These are phyloP conservation scores for Cytidiella melzeri DNA, from an alignment of 768 basidiomycete genomes.

Conservation along the genomic window DNA sequence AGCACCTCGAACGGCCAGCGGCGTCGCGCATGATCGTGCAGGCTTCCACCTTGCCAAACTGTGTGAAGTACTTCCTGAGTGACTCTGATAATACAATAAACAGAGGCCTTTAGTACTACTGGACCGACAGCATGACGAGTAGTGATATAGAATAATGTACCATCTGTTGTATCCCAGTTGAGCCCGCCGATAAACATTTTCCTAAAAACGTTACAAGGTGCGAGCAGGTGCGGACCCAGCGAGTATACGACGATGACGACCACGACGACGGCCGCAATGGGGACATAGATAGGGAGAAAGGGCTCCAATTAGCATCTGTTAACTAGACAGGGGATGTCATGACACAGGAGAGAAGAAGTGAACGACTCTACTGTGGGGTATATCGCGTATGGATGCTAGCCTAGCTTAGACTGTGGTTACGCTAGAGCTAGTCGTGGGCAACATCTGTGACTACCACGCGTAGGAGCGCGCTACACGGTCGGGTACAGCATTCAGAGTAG, in stretches of 20 bases:
- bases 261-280: conserved; percentile 22
- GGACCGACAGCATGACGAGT: conserved; percentile 30
- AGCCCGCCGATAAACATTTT: conserved; percentile 99
- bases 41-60: conserved; percentile 95
- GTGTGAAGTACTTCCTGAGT: conserved; percentile 82
- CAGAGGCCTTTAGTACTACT: conserved; percentile 39
- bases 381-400: conserved; percentile 43
- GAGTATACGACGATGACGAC: conserved; percentile 18
- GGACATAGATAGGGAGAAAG: conserved; percentile 37
- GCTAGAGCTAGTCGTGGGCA: conserved; percentile 69
- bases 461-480: conserved; percentile 17
- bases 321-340: conserved; percentile 57
- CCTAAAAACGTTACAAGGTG: conserved; percentile 41
- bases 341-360: conserved; percentile 50
- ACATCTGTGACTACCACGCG: conserved; percentile 23
- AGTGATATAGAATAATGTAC: conserved; percentile 49
- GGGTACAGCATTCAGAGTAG: conserved; percentile 16
- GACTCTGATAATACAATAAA: conserved; percentile 46
- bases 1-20: conserved; percentile 90
- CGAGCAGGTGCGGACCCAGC: conserved; percentile 6
- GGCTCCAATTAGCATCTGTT: conserved; percentile 78
- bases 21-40: conserved; percentile 99
- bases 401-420: conserved; percentile 70
- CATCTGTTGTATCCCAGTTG: conserved; percentile 99
- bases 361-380: conserved; percentile 72